Evolutionary conservation across 139 green algal genomes (phyloP), one percentile per base, ranked within the genome.

Genomic region (Chlorella sp.): DNA sequence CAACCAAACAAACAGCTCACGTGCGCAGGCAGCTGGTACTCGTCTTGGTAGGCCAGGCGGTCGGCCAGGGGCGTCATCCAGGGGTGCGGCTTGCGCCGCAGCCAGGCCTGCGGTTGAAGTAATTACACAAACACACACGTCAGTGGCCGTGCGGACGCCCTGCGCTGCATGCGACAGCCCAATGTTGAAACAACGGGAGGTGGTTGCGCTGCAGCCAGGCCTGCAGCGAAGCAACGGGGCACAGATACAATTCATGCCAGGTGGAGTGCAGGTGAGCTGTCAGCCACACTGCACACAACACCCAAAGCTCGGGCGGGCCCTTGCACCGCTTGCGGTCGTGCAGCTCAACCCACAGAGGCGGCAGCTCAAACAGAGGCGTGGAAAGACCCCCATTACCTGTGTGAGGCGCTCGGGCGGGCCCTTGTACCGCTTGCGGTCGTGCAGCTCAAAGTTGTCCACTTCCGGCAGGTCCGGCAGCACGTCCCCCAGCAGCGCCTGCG

Each of bases 391-490:
- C n/a, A n/a, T 30, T 30, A 41, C 77, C 77, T 83, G 77, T 0
- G 77, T 83, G 40, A 83, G 26, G 26, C 58, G 40, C 60, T 83
- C 60, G 11, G 77, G 77, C 13, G 19, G 22, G 40, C 16, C 34
- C 26, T 13, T 17, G 58, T 83, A 83, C 38, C 56, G 58, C 60
- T 60, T 41, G 28, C 80, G 65, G 65, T 78, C 65, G 65, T 77
- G 46, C 73, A 92, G 40, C 34, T 77, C 83, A 58, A 88, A 94
- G 86, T 94, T 95, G 79, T 44, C 41, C 2, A 95, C 80, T 0
- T 72, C 22, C 1, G 92, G 92, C 81, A 96, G 64, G 83, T 96
- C 93, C 0, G n/a, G 76, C 3, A 96, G 30, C 4, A 94, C 77
- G 81, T 96, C 93, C 0, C 90, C 93, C 60, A 93, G 69, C 56